These are phyloP conservation scores for Hemisphaericaspora nanyangensis DNA, from an alignment of 805 yeast species.

Conservation along the genomic window DNA sequence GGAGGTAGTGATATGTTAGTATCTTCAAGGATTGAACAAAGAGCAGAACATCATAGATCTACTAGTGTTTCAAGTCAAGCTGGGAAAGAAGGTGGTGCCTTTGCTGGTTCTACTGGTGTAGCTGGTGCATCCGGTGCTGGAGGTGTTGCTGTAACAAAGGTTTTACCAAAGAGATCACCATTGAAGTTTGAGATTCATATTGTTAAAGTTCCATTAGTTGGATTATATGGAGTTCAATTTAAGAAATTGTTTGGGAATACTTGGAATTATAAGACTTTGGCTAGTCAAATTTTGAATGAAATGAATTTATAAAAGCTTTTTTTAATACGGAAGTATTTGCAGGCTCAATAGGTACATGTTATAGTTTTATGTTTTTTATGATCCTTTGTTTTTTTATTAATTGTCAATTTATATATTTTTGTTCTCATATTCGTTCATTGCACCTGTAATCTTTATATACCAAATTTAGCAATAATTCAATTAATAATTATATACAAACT, in stretches of 20 bases:
- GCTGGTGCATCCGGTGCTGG: constrained; percentile 5
- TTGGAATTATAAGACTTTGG: constrained; percentile 90
- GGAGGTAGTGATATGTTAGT: constrained; percentile 59
- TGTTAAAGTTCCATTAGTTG: constrained; percentile 87
- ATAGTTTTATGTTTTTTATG: not conserved
- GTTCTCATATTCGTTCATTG: too few relatives aligned
- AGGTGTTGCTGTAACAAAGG: not conserved
- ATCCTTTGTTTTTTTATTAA: not conserved
- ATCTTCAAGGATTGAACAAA: constrained; percentile 56
- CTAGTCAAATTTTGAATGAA: constrained; percentile 75
- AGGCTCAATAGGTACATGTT: not conserved
- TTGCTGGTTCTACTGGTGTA: not conserved
- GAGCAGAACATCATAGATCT: constrained; percentile 32
- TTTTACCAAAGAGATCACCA: constrained; percentile 41
- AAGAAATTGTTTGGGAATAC: constrained; percentile 91
- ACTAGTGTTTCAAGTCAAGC: constrained; percentile 21
- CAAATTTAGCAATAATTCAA: too few relatives aligned
- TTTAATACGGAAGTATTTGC: not conserved
- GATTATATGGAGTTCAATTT: constrained; percentile 90
- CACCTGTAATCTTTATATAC: too few relatives aligned
- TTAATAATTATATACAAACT: not conserved
- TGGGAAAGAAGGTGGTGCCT: constrained; percentile 11
- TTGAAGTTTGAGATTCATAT: constrained; percentile 86
- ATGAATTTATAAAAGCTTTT: constrained; percentile 47
- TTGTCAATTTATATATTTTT: too few relatives aligned